A percentile compares a stretch with the other conserved stretches of the same genome.
Evolutionary conservation across 108 stramenopile genomes (phyloP).

Genomic region (Cyclotella baltica): DNA sequence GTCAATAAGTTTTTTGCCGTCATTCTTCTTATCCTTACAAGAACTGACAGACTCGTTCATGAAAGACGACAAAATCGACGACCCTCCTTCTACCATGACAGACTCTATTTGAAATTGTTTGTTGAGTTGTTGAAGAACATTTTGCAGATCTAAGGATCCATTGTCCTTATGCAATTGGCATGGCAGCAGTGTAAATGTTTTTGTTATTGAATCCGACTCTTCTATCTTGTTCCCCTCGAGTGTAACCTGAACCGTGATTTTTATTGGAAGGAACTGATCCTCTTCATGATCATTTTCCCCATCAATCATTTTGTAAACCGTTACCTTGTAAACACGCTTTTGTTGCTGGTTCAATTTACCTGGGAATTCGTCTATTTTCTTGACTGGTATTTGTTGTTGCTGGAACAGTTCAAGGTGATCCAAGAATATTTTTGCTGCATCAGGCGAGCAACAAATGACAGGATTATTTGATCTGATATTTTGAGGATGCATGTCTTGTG

Average conservation of each 20-base stretch:
- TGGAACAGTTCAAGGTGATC: conserved; percentile 38
- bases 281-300: conserved; percentile 28
- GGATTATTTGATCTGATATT: conserved; percentile 38
- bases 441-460: conserved; percentile 46
- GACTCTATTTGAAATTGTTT: conserved; percentile 60
- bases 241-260: conserved; percentile 35
- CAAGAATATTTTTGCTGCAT: conserved; percentile 36
- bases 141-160: conserved; percentile 53
- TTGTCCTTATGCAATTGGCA: conserved; percentile 50
- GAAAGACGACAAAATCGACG: conserved; percentile 63
- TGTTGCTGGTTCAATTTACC: conserved; percentile 15
- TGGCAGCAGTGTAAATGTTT: conserved; percentile 58
- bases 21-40: not conserved
- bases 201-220: conserved; percentile 1
- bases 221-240: conserved; percentile 14
- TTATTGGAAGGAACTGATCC: conserved; percentile 26
- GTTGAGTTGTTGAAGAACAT: conserved; percentile 55
- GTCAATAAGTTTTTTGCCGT: conserved; percentile 43
- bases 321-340: conserved; percentile 30
- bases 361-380: conserved; percentile 2
- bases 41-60: conserved; percentile 31
- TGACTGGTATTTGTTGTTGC: conserved; percentile 13
- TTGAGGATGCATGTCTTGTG: conserved; percentile 37
- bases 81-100: conserved; percentile 88
- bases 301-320: conserved; percentile 32